Base-by-base conservation (phyloP, 73 alveolate genomes). In the Paramecium pentaurelia region DNA sequence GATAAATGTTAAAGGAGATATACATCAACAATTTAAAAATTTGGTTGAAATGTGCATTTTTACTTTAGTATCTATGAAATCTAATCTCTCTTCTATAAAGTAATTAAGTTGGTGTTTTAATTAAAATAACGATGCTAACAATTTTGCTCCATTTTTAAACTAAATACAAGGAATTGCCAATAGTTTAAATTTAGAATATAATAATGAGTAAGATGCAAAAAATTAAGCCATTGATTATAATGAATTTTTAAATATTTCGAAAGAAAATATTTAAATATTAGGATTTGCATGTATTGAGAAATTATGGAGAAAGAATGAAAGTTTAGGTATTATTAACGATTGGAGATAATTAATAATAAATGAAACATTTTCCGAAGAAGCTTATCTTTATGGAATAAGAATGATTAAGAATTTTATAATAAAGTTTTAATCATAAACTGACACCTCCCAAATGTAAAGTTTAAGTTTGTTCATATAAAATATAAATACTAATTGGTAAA, bases 1-100 rank as follows among this genome's bases (percentile, higher is more conserved):
- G 28, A 68, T 88, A 47, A 68, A 60, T 18, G 80, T 88, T 71
- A 92, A 95, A 70, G 95, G 95, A 47, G 91, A 86, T 64, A 87
- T 94, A 20, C 73, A 12, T 58, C 32, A 58, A 58, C 32, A 58
- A 58, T 58, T 58, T 25, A 58, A 58, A 58, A 58, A 58, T 25
- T 11, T 58, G 12, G 73, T 58, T 58, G 73, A 58, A 58, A 58
- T 58, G 73, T 58, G 73, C 12, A 58, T 58, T 11, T 58, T 20
- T 58, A 58, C 73, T 4, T 58, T 58, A 7, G 73, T 18, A 12
- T 25, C 25, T 0, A 58, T 58, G 73, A 58, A 58, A 58, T 5
- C 34, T 25, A 58, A 58, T 58, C 32, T 58, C 32, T 58, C 73
- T 58, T 58, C 73, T 25, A 18, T 58, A 1, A 58, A 58, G 11